Percentiles rank a stretch among this genome's conserved stretches.
These are phyloP conservation scores for Lagenaria siceraria DNA, from an alignment of 306 rosid species.

Conservation along the genomic window DNA sequence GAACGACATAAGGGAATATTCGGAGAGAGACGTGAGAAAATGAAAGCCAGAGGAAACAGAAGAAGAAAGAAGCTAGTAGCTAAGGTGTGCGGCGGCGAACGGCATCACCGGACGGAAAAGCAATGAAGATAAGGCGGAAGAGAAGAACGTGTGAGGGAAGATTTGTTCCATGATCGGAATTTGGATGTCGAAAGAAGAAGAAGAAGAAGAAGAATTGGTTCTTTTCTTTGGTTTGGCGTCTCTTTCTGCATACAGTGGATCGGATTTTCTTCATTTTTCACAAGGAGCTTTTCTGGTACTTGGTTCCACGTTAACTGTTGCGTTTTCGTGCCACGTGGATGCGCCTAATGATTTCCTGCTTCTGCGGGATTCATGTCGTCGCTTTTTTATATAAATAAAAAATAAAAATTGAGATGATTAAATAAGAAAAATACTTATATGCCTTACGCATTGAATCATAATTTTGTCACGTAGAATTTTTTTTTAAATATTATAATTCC, in stretches of 20 bases:
- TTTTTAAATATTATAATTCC: no score
- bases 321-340: background rate
- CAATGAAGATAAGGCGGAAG: background rate
- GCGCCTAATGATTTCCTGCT: background rate
- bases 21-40: background rate
- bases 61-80: background rate
- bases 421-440: no score
- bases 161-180: background rate
- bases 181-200: background rate
- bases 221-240: background rate
- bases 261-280: background rate
- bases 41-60: background rate
- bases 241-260: background rate
- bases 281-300: background rate
- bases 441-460: no score
- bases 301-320: background rate
- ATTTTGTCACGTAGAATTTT: no score
- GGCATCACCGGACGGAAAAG: background rate
- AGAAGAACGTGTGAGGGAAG: background rate
- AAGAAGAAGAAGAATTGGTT: background rate
- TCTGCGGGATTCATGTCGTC: background rate
- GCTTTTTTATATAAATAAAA: no score
- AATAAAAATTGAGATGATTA: background rate
- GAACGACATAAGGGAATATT: constrained; percentile 3
- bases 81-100: background rate